These are phyloP conservation scores for Podaxis rugospora DNA, from an alignment of 768 basidiomycete genomes.

Conservation along the genomic window DNA sequence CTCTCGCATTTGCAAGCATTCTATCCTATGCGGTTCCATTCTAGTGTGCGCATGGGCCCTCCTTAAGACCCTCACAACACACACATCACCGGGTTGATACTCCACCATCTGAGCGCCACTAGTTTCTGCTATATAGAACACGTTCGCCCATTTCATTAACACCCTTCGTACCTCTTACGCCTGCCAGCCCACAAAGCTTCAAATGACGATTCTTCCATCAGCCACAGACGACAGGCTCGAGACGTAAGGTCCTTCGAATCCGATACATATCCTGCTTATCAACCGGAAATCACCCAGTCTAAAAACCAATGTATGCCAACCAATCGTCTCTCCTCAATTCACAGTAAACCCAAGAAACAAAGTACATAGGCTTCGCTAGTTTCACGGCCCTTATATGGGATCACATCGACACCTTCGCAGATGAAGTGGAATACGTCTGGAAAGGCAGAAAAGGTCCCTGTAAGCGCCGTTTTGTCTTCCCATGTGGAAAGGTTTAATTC, in stretches of 20 bases:
- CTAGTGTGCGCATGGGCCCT: background rate
- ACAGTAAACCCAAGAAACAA: background rate
- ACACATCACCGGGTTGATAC: background rate
- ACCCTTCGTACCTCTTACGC: background rate
- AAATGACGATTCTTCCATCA: background rate
- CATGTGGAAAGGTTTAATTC: background rate
- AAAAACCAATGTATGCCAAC: constrained; percentile 1
- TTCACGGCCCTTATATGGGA: constrained; percentile 53
- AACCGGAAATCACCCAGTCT: background rate
- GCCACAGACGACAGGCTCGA: background rate
- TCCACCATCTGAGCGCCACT: background rate
- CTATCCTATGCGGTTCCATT: background rate
- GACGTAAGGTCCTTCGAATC: background rate
- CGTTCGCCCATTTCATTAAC: too few species aligned
- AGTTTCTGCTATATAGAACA: background rate
- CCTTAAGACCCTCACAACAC: background rate
- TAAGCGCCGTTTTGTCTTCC: constrained; percentile 22
- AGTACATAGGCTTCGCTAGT: constrained; percentile 51
- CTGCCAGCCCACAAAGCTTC: background rate
- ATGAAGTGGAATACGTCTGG: constrained; percentile 54
- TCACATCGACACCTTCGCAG: constrained; percentile 46
- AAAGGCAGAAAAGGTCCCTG: constrained; percentile 40
- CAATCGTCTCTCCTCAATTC: background rate
- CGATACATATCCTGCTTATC: background rate
- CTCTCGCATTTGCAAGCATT: background rate